Evolutionary conservation across 352 stramenopile genomes (phyloP).

Genomic region (Pythium phragmitis): DNA sequence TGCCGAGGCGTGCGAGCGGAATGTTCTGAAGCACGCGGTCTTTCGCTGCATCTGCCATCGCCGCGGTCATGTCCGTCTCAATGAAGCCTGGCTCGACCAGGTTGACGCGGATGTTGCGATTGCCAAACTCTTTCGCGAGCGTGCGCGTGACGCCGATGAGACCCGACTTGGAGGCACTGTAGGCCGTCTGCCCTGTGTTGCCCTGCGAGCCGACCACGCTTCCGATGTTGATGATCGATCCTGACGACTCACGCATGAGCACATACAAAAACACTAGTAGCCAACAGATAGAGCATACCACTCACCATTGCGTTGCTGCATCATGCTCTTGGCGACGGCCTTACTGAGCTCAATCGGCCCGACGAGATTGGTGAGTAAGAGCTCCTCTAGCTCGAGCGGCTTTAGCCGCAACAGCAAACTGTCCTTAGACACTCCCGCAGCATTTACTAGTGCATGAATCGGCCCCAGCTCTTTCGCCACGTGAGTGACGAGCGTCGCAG

Average conservation of each 20-base stretch:
- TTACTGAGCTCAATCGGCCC: conserved; percentile 73
- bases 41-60: conserved; percentile 51
- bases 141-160: conserved; percentile 75
- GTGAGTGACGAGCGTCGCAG: conserved; percentile 41
- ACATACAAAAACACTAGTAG: not conserved
- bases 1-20: conserved; percentile 59
- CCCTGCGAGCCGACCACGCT: conserved; percentile 76
- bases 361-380: conserved; percentile 76
- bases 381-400: conserved; percentile 57
- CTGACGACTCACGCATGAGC: not conserved
- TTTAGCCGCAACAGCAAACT: conserved; percentile 67
- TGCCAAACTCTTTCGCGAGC: conserved; percentile 82
- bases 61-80: conserved; percentile 74
- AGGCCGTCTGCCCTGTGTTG: conserved; percentile 78
- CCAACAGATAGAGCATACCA: conserved; percentile 18
- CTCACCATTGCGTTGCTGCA: conserved; percentile 54
- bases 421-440: conserved; percentile 68
- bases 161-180: conserved; percentile 81
- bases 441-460: conserved; percentile 70
- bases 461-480: conserved; percentile 39
- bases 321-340: conserved; percentile 73
- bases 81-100: conserved; percentile 87
- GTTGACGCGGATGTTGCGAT: conserved; percentile 85
- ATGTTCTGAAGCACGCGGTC: conserved; percentile 51
- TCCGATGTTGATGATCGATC: conserved; percentile 73